phyloP scores from a whole-genome alignment of 2,329 filamentous ascomycete genomes.

The Atkinsonella texensis region DNA sequence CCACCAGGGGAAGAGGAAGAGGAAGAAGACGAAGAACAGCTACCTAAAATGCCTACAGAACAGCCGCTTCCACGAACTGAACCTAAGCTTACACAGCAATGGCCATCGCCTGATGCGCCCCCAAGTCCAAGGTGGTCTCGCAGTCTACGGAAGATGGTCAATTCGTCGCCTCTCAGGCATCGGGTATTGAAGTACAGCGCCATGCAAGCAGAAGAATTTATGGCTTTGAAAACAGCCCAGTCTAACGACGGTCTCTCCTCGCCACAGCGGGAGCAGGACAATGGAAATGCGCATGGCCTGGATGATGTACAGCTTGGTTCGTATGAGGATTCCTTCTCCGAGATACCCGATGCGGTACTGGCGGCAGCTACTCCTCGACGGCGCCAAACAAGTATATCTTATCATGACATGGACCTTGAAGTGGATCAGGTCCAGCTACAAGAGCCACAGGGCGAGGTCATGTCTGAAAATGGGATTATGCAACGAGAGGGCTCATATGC shows the following conservation, averaged over 20 bases:
- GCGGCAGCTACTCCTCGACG: conserved; percentile 34
- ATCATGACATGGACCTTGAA: conserved; percentile 7
- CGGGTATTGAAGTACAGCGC: conserved; percentile 21
- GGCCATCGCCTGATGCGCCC: conserved; percentile 13
- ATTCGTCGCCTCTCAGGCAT: conserved; percentile 20
- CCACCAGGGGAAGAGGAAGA: neutral
- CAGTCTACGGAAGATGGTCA: conserved; percentile 22
- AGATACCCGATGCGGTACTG: conserved; percentile 39
- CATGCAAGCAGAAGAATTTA: conserved; percentile 12
- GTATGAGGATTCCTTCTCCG: conserved; percentile 46
- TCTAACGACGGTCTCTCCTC: conserved; percentile 1
- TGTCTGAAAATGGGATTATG: neutral
- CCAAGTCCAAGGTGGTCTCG: conserved; percentile 18
- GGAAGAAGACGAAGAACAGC: neutral
- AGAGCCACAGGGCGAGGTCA: neutral
- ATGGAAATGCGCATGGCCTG: conserved; percentile 5
- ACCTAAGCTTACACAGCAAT: neutral
- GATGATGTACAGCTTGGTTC: conserved; percentile 20
- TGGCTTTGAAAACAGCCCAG: neutral
- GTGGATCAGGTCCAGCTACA: neutral
- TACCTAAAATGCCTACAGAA: conserved; percentile 7
- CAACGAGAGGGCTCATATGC: neutral
- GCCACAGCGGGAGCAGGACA: conserved; percentile 3
- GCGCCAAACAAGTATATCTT: conserved; percentile 3
- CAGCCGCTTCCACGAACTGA: conserved; percentile 6